phyloP scores from a whole-genome alignment of 2,329 filamentous ascomycete genomes.

The Botrytis fragariae region DNA sequence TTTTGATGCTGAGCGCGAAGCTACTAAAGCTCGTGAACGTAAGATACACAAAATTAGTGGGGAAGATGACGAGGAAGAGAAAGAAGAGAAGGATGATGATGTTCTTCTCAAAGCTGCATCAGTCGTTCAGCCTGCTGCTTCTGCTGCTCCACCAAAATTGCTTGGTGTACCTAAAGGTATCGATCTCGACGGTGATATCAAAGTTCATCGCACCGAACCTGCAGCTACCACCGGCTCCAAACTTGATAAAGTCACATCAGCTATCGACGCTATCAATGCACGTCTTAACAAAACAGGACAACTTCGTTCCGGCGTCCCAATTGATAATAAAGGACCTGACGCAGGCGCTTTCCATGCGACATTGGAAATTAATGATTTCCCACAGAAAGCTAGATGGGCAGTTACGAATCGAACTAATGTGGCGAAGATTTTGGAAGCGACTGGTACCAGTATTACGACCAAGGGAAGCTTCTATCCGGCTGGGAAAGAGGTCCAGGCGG shows the following conservation, averaged over 20 bases:
- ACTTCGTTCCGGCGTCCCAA: conserved; percentile 86
- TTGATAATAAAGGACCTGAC: conserved; percentile 98
- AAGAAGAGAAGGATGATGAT: conserved; percentile 68
- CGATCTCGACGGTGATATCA: conserved; percentile 66
- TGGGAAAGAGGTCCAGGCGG: conserved; percentile 74
- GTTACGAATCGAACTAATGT: conserved; percentile 99
- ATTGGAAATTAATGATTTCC: conserved; percentile 98
- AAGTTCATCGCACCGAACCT: conserved; percentile 68
- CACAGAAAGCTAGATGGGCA: conserved; percentile 96
- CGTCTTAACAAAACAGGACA: conserved; percentile 87
- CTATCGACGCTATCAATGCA: conserved; percentile 85
- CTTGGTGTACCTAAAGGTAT: conserved; percentile 53
- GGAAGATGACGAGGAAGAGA: conserved; percentile 74
- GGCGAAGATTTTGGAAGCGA: conserved; percentile 93
- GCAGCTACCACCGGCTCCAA: conserved; percentile 45
- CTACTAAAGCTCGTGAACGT: conserved; percentile 79
- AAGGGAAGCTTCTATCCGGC: conserved; percentile 87
- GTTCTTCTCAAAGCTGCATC: conserved; percentile 68
- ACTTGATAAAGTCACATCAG: conserved; percentile 84
- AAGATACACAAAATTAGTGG: conserved; percentile 88
- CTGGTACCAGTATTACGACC: conserved; percentile 93
- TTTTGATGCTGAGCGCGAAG: conserved; percentile 86
- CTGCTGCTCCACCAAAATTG: conserved; percentile 38
- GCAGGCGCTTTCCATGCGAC: conserved; percentile 96
- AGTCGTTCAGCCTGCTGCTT: conserved; percentile 57